Evolutionary conservation across 495 filamentous ascomycete species (phyloP).

Genomic region (Penicillium egyptiacum): DNA sequence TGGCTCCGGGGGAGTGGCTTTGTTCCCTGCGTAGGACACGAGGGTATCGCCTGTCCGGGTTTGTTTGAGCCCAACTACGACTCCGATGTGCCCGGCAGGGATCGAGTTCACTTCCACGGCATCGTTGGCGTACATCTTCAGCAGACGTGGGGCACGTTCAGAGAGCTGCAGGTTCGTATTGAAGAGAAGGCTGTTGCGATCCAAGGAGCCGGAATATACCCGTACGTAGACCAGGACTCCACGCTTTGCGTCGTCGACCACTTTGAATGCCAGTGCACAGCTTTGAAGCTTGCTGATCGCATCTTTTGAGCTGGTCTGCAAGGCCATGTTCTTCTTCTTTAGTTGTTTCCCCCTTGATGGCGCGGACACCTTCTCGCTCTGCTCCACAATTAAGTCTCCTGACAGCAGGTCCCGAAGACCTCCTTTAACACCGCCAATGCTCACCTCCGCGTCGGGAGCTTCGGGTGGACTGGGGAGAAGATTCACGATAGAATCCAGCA

Average conservation of each 20-base stretch:
- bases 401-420: slow-evolving; percentile 53
- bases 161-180: slow-evolving; percentile 84
- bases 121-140: slow-evolving; percentile 91
- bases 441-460: slow-evolving; percentile 74
- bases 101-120: slow-evolving; percentile 81
- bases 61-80: slow-evolving; percentile 85
- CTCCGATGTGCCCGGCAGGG: slow-evolving; percentile 88
- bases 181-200: slow-evolving; percentile 71
- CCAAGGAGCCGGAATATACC: slow-evolving; percentile 82
- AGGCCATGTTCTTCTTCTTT: slow-evolving; percentile 36
- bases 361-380: slow-evolving; percentile 36
- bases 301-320: slow-evolving; percentile 45
- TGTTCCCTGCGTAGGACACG: slow-evolving; percentile 66
- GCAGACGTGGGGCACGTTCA: slow-evolving; percentile 75
- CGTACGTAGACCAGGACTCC: slow-evolving; percentile 91
- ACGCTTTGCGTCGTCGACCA: slow-evolving; percentile 80
- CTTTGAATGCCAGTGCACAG: slow-evolving; percentile 93
- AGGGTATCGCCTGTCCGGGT: slow-evolving; percentile 93
- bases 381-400: slow-evolving; percentile 48
- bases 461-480: slow-evolving; percentile 83
- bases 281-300: slow-evolving; percentile 67
- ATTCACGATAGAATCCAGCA: slow-evolving; percentile 84
- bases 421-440: slow-evolving; percentile 54
- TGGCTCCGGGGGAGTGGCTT: slow-evolving; percentile 62
- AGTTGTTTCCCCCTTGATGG: slow-evolving; percentile 40